Percentiles rank a stretch among this genome's conserved stretches.
These are phyloP conservation scores for Myriosclerotinia scirpicola DNA, from an alignment of 2,329 filamentous ascomycete species.

Conservation along the genomic window DNA sequence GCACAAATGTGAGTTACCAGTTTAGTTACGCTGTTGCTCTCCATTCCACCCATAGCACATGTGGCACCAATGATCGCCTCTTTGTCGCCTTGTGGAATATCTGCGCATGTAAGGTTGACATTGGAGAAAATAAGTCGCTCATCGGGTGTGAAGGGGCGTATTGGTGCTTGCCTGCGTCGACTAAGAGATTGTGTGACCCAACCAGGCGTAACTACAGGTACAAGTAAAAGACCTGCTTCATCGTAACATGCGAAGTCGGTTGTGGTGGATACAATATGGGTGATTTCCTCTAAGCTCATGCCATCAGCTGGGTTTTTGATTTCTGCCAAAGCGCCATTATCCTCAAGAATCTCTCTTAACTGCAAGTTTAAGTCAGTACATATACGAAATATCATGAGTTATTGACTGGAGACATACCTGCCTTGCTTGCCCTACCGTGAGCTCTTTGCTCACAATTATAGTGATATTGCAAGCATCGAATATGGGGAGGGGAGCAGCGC, in stretches of 20 bases:
- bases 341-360: constrained; percentile 35
- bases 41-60: constrained; percentile 83
- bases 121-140: constrained; percentile 86
- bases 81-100: constrained; percentile 81
- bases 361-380: constrained; percentile 19
- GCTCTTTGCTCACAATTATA: constrained; percentile 34
- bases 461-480: constrained; percentile 38
- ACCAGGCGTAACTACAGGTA: constrained; percentile 76
- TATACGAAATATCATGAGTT: not conserved
- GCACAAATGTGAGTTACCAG: constrained; percentile 88
- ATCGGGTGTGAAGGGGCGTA: constrained; percentile 86
- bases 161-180: constrained; percentile 69
- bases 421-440: constrained; percentile 27
- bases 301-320: constrained; percentile 44
- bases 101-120: constrained; percentile 77
- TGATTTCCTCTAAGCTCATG: constrained; percentile 48
- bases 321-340: constrained; percentile 42
- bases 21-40: constrained; percentile 68
- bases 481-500: constrained; percentile 20
- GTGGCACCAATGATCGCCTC: constrained; percentile 91
- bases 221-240: constrained; percentile 70
- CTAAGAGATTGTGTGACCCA: constrained; percentile 76
- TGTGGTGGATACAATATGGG: constrained; percentile 70
- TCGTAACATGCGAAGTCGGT: constrained; percentile 91
- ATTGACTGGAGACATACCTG: not conserved